Evolutionary conservation across 2,329 filamentous ascomycete species (phyloP).

Genomic region (Phialophora macrospora): DNA sequence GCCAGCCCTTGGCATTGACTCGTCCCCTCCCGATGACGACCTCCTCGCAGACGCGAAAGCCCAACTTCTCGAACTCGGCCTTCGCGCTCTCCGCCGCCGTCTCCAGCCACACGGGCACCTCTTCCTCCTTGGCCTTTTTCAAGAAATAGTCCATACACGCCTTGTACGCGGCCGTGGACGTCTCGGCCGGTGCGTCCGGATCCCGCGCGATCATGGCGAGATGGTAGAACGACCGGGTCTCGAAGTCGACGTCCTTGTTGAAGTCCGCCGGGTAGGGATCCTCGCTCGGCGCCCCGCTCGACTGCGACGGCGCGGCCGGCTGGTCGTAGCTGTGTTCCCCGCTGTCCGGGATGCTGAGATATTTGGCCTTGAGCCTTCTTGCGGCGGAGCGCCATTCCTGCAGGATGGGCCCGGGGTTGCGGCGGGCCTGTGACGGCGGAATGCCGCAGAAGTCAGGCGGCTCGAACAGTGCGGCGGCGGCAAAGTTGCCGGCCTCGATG

Average conservation of each 20-base stretch:
- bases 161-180: constrained; percentile 28
- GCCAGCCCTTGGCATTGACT: constrained; percentile 36
- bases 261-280: constrained; percentile 39
- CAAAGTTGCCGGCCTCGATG: constrained; percentile 26
- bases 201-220: constrained; percentile 36
- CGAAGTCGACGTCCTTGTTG: constrained; percentile 39
- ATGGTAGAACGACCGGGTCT: constrained; percentile 38
- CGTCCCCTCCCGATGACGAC: constrained; percentile 35
- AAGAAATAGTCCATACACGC: constrained; percentile 33
- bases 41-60: constrained; percentile 37
- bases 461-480: constrained; percentile 38
- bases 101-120: constrained; percentile 37
- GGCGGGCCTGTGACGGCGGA: constrained; percentile 36
- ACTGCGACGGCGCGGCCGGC: constrained; percentile 38
- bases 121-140: constrained; percentile 34
- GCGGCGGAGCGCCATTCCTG: constrained; percentile 35
- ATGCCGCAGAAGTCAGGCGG: constrained; percentile 39
- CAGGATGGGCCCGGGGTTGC: constrained; percentile 37
- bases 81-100: constrained; percentile 32
- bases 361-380: constrained; percentile 36
- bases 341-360: constrained; percentile 36
- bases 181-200: constrained; percentile 22
- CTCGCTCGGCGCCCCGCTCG: constrained; percentile 36
- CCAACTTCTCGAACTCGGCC: constrained; percentile 35
- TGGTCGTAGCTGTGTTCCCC: constrained; percentile 38